Percentiles rank a stretch among this genome's conserved stretches.
Evolutionary conservation across 2,329 filamentous ascomycete genomes (phyloP).

Genomic region (Penicillium hesseltinei): DNA sequence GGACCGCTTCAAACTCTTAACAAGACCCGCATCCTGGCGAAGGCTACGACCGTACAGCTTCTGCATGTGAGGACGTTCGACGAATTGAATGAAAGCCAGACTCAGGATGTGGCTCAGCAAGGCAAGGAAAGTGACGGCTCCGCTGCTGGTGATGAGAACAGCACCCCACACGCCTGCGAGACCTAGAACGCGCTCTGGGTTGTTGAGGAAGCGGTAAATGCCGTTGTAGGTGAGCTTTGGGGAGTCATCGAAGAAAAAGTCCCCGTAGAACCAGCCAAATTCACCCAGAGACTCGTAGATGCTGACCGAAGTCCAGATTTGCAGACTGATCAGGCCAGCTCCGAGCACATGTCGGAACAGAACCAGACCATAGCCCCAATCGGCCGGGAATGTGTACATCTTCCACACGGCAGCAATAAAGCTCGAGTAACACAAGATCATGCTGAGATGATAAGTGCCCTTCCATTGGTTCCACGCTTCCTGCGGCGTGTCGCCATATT

Average conservation of each 20-base stretch:
- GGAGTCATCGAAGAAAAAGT: slow-evolving; percentile 93
- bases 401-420: slow-evolving; percentile 94
- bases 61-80: slow-evolving; percentile 97
- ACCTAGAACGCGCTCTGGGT: slow-evolving; percentile 90
- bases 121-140: slow-evolving; percentile 80
- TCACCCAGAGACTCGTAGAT: slow-evolving; percentile 95
- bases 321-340: slow-evolving; percentile 73
- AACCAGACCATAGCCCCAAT: slow-evolving; percentile 84
- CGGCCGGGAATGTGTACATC: slow-evolving; percentile 81
- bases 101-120: slow-evolving; percentile 81
- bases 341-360: slow-evolving; percentile 86
- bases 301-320: slow-evolving; percentile 88
- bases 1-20: slow-evolving; percentile 84
- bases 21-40: slow-evolving; percentile 82
- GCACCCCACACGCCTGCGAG: slow-evolving; percentile 94
- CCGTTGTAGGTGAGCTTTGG: slow-evolving; percentile 91
- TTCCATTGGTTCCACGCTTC: slow-evolving; percentile 99
- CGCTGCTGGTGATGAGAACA: slow-evolving; percentile 88
- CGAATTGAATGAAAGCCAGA: slow-evolving; percentile 82
- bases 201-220: slow-evolving; percentile 97
- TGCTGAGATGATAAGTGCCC: slow-evolving; percentile 88
- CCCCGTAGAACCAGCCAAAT: slow-evolving; percentile 98
- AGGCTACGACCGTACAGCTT: slow-evolving; percentile 88
- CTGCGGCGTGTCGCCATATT: slow-evolving; percentile 83
- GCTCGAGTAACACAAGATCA: slow-evolving; percentile 82